Evolutionary conservation across 169 alveolate species (phyloP), one percentile per base, ranked within the genome.

Genomic region (Babesia caballi): DNA sequence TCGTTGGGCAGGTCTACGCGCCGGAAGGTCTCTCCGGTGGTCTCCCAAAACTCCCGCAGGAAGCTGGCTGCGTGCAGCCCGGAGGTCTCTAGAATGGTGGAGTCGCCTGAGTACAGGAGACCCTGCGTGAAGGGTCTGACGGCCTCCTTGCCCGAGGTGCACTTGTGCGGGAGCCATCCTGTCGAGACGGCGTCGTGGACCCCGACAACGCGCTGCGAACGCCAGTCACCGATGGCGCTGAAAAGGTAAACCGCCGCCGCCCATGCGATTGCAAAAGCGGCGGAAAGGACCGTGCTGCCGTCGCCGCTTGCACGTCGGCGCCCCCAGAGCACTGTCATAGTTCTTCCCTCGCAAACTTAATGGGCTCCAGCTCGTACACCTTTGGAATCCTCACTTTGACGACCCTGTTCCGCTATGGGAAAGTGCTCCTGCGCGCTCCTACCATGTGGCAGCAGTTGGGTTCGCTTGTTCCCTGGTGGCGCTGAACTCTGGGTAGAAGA

Each of bases 61-160:
- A 51, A 77, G 41, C 88, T 77, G 25, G 23, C 30, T 1, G 66
- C 68, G 30, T 66, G 53, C 50, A 77, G 56, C 7, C 91, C 91
- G 0, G 84, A 61, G 7, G 88, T 51, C 50, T 84, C 91, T 27
- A 84, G 32, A 21, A 78, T 36, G 23, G 51, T 69, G 7, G 56
- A 47, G n/a, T 65, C 49, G 17, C 56, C 52, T 30, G 59, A 30
- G 63, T 56, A 84, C 27, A 84, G 70, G 23, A 84, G 40, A 1
- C 91, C 91, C 44, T 84, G 91, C 0, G 88, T 84, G 50, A 80
- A 84, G 12, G 91, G 91, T n/a, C 23, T 9, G 3, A 47, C 54
- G 0, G 21, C 46, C 19, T 14, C 0, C 41, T 5, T 41, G 47
- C 71, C 59, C 4, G 19, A 21, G 1, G 27, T 12, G 23, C 73